phyloP scores from a whole-genome alignment of 768 basidiomycete genomes.

The Cystofilobasidium macerans region DNA sequence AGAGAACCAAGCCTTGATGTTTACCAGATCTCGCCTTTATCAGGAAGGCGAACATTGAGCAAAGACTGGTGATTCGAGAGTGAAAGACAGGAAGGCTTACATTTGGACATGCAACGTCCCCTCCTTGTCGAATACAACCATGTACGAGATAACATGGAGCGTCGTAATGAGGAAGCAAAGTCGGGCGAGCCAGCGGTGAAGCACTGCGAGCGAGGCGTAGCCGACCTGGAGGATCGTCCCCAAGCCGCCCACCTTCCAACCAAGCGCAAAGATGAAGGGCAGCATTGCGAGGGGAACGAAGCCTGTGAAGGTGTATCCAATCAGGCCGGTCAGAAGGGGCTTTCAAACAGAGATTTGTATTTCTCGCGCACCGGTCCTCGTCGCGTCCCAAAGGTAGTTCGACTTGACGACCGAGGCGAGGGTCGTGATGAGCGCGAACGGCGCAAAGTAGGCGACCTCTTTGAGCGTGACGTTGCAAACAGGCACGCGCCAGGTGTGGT shows the following conservation, averaged over 20 bases:
- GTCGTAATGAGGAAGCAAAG: slow-evolving; percentile 28
- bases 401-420: neutral
- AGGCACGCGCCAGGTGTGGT: neutral
- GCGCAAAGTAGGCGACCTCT: neutral
- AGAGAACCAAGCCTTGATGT: slow-evolving; percentile 24
- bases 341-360: neutral
- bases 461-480: neutral
- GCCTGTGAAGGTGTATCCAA: neutral
- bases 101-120: neutral
- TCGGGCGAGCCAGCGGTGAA: slow-evolving; percentile 30
- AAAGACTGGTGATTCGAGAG: neutral
- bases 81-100: neutral
- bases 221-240: slow-evolving; percentile 29
- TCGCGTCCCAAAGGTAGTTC: neutral
- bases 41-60: slow-evolving; percentile 7
- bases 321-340: neutral
- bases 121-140: slow-evolving; percentile 11
- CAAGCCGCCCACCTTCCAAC: slow-evolving; percentile 27
- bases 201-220: slow-evolving; percentile 28
- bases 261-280: slow-evolving; percentile 14
- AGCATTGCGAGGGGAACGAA: slow-evolving; percentile 11
- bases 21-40: slow-evolving; percentile 20
- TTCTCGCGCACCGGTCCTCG: neutral
- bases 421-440: neutral
- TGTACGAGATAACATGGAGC: slow-evolving; percentile 28